Conservation (phyloP, 2,329 filamentous ascomycete species). For the Fonsecaea monophora region DNA sequence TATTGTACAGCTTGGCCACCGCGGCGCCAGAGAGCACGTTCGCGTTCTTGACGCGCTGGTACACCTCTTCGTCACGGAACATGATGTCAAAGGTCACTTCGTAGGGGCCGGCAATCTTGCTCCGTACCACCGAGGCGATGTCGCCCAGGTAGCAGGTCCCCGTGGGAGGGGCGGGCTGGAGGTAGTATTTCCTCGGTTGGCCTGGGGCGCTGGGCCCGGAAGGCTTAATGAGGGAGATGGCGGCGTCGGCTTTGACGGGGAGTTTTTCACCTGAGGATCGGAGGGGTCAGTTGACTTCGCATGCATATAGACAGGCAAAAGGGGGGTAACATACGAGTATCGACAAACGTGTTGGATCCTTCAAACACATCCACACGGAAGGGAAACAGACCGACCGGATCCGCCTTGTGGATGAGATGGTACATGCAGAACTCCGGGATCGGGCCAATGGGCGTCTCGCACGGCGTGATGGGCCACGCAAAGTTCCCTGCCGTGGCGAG, state of each 20-base stretch:
- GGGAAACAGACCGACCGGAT: constrained; percentile 29
- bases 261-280: constrained; percentile 10
- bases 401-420: constrained; percentile 56
- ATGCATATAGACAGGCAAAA: not conserved
- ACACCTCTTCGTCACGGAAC: constrained; percentile 49
- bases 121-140: constrained; percentile 53
- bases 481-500: constrained; percentile 62
- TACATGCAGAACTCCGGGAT: constrained; percentile 56
- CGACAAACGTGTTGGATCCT: constrained; percentile 20
- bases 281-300: not conserved
- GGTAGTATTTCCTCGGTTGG: constrained; percentile 20
- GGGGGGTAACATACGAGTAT: constrained; percentile 14
- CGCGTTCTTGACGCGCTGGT: constrained; percentile 47
- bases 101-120: constrained; percentile 61
- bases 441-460: constrained; percentile 49
- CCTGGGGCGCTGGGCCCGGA: not conserved
- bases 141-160: constrained; percentile 42
- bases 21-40: constrained; percentile 45
- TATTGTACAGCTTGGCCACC: constrained; percentile 43
- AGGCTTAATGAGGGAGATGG: constrained; percentile 6
- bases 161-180: constrained; percentile 16
- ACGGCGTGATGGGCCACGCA: constrained; percentile 45
- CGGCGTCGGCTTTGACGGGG: constrained; percentile 13
- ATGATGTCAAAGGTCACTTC: constrained; percentile 62
- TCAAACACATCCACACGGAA: constrained; percentile 18